These are phyloP conservation scores for Coemansia sp. DNA, from an alignment of 192 early-diverging fungal species.

Conservation along the genomic window DNA sequence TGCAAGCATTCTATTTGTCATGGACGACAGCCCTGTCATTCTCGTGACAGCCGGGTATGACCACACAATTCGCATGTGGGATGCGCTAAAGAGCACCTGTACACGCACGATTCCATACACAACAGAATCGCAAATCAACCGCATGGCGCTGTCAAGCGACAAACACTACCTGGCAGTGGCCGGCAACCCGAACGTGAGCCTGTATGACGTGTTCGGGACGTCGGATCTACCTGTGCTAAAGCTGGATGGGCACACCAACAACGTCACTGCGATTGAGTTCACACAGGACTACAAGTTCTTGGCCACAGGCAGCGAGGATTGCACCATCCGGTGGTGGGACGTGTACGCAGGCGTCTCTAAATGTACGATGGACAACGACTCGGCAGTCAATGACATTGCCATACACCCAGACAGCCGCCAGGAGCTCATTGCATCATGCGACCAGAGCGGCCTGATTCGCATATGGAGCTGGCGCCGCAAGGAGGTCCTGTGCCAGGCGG, in stretches of 20 bases:
- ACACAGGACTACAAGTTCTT: slow-evolving; percentile 50
- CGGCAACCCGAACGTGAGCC: slow-evolving; percentile 46
- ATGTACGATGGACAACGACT: slow-evolving; percentile 39
- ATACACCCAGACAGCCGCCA: slow-evolving; percentile 48
- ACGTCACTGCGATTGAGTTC: slow-evolving; percentile 53
- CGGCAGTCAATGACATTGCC: slow-evolving; percentile 49
- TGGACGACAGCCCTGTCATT: slow-evolving; percentile 52
- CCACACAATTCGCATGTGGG: slow-evolving; percentile 57
- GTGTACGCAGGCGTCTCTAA: slow-evolving; percentile 46
- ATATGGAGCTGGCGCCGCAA: slow-evolving; percentile 43
- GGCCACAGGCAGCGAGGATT: slow-evolving; percentile 52
- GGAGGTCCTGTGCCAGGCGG: slow-evolving; percentile 40
- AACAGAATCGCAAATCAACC: slow-evolving; percentile 52
- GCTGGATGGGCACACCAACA: slow-evolving; percentile 51
- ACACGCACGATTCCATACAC: slow-evolving; percentile 52
- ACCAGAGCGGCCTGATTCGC: slow-evolving; percentile 46
- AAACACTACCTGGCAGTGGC: slow-evolving; percentile 54
- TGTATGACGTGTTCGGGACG: slow-evolving; percentile 51
- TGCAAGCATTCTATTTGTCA: slow-evolving; percentile 1
- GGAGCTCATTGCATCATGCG: slow-evolving; percentile 49
- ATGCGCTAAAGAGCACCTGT: slow-evolving; percentile 54
- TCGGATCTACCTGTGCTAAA: slow-evolving; percentile 45
- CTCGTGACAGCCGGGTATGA: slow-evolving; percentile 53
- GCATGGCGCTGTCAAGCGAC: slow-evolving; percentile 53
- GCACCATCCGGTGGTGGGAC: slow-evolving; percentile 54